Evolutionary conservation across 2,329 filamentous ascomycete species (phyloP).

Genomic region (Aurifilum marmelostoma): DNA sequence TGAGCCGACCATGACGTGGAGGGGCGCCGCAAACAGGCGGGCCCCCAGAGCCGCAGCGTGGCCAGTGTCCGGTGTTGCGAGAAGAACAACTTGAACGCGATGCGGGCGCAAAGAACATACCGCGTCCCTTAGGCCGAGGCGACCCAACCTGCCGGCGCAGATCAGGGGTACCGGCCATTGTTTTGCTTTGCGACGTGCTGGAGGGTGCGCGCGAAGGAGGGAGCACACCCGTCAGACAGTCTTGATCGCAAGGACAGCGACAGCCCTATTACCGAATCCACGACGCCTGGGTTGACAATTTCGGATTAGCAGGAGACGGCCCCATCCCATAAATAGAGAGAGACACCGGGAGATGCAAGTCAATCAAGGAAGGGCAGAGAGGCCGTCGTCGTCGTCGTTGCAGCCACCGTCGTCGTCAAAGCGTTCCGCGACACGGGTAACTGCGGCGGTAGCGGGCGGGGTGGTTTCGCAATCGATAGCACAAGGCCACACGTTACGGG

Average conservation of each 20-base stretch:
- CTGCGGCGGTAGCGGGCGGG: background rate
- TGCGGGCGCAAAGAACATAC: constrained; percentile 46
- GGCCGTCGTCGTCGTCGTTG: background rate
- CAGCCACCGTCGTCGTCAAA: background rate
- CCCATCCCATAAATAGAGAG: background rate
- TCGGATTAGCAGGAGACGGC: constrained; percentile 31
- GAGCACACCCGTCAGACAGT: constrained; percentile 46
- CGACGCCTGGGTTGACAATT: constrained; percentile 43
- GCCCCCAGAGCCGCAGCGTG: background rate
- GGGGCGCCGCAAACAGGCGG: background rate
- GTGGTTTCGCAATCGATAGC: background rate
- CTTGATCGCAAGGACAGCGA: constrained; percentile 3
- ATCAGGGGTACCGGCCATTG: constrained; percentile 39
- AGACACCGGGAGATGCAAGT: background rate
- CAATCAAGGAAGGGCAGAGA: background rate
- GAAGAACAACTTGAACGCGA: too few relatives aligned
- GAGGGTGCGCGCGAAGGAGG: constrained; percentile 40
- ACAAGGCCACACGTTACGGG: background rate
- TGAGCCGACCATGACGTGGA: background rate
- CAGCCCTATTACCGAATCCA: constrained; percentile 45
- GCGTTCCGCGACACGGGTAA: background rate
- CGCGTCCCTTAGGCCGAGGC: constrained; percentile 59
- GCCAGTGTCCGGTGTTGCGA: background rate
- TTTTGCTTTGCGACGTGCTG: background rate
- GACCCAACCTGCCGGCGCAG: constrained; percentile 58